Conservation (phyloP, 441 rosid genomes). For the Dalechampia spathulata region DNA sequence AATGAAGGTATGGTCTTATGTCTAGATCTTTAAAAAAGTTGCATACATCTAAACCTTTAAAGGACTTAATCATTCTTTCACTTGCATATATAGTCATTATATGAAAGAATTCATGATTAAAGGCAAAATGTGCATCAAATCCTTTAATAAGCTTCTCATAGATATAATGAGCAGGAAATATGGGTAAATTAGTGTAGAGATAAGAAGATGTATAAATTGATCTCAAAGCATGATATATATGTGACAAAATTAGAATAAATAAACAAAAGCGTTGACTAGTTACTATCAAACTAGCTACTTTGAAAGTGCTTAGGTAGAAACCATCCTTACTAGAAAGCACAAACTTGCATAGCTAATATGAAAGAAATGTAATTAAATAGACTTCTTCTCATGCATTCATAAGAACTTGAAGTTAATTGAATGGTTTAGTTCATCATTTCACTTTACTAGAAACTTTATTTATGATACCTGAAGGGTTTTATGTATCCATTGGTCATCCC, state of each 20-base stretch:
- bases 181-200: too few relatives aligned
- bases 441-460: neutral
- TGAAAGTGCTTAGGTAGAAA: neutral
- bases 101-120: neutral
- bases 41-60: neutral
- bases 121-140: neutral
- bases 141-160: neutral
- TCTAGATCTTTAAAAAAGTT: too few relatives aligned
- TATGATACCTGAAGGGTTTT: neutral
- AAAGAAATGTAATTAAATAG: too few relatives aligned
- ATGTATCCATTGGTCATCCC: neutral
- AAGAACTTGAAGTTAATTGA: neutral
- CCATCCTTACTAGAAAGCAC: neutral
- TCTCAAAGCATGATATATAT: too few relatives aligned
- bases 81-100: neutral
- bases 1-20: too few relatives aligned
- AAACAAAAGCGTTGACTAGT: neutral
- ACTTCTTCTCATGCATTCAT: too few relatives aligned
- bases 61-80: neutral
- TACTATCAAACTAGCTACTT: neutral
- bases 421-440: neutral
- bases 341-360: neutral
- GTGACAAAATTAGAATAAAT: too few relatives aligned
- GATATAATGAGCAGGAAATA: neutral
- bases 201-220: too few relatives aligned